Base-by-base conservation (phyloP, 2,329 filamentous ascomycete genomes). In the Aspergillus udagawae region DNA sequence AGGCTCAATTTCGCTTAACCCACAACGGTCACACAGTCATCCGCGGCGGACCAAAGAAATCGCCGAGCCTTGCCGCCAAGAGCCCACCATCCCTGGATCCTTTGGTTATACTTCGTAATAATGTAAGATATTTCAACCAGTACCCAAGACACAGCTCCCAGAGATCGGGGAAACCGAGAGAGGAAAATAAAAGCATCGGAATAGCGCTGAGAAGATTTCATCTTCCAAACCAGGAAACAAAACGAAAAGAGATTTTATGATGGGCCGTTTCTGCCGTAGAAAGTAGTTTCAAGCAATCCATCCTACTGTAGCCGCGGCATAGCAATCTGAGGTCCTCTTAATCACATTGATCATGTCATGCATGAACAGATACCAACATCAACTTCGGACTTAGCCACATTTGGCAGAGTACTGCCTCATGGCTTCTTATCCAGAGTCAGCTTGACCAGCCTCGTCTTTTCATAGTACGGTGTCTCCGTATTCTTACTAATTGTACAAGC, bases 1-100 rank as follows among this genome's bases (percentile, higher is more conserved):
- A 60, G 41, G 55, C 57, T 63, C 60, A 72, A 73, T 73, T 71
- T 72, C 68, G 67, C 65, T 70, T 69, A 66, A 56, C 28, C 65
- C 58, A 65, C 62, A 57, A 58, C 56, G 60, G 63, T 60, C 53
- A 54, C 51, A 64, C 62, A 61, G 60, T 58, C 55, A 61, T 32
- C 56, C 55, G 21, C 45, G 25, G 27, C 35, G n/a, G 55, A 47
- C 64, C 62, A 64, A 65, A 50, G 52, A 60, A 53, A 57, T 57
- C 54, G 49, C 60, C 59, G 58, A 61, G 28, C 49, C 58, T 23
- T 55, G 41, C 52, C 35, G 55, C 62, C 61, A 60, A 61, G 63
- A 25, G 10, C 55, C 54, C 57, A 25, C 54, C 28, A 60, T 60
- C 54, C 62, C 62, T 63, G 59, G 62, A 55, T 60, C 53, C 49